Base-by-base conservation (phyloP, 805 yeast genomes). In the Yarrowia sp. region DNA sequence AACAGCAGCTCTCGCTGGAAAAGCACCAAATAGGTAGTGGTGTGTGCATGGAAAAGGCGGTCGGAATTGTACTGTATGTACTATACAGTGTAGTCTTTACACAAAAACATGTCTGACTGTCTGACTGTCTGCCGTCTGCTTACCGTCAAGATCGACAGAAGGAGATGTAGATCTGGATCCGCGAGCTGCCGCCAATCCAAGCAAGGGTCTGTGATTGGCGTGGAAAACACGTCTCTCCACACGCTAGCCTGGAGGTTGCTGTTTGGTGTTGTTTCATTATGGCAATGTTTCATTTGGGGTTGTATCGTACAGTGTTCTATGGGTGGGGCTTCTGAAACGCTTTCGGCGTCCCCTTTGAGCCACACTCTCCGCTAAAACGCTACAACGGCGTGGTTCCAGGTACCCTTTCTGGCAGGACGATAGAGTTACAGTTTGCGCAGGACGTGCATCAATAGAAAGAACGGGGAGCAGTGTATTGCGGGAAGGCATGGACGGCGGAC, bases 101-200 rank as follows among this genome's bases (percentile, higher is more conserved):
- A n/a, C n/a, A n/a, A n/a, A n/a, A n/a, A n/a, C n/a, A n/a, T n/a
- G n/a, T n/a, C n/a, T n/a, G n/a, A n/a, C n/a, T n/a, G n/a, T n/a
- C n/a, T n/a, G n/a, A n/a, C n/a, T n/a, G n/a, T n/a, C 28, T 22
- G 28, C 28, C 5, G 17, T 11, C 15, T 38, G 17, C 9, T 14
- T 14, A 6, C 42, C 17, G 1, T 14, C 11, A 9, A 11, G 55
- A 48, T 48, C 55, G 55, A 41, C 55, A 18, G 32, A 17, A 48
- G 55, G 55, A 41, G 55, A 33, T 38, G 58, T 22, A 18, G 58
- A 51, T 51, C 58, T 51, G 8, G 58, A 51, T 51, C 58, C 58
- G 58, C 58, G 58, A 51, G 57, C 57, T 50, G 57, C 42, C 55
- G 55, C 39, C 57, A 6, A 51, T 51, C 58, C 58, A 51, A 51